Evolutionary conservation across 2,329 filamentous ascomycete genomes (phyloP), one percentile per base, ranked within the genome.

Genomic region (Ophiostoma sp.): DNA sequence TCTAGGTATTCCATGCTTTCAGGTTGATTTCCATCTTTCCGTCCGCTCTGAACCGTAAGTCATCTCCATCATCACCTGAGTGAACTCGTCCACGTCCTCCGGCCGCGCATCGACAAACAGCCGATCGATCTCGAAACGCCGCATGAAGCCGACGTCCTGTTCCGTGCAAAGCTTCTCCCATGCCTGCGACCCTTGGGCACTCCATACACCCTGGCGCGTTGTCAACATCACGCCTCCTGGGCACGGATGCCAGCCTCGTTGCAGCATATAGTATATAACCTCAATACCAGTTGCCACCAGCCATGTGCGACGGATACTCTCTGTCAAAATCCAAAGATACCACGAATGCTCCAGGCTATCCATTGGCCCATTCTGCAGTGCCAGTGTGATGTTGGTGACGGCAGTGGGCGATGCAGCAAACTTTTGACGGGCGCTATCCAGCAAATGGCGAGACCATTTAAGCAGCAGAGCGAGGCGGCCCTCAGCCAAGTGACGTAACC

Each of bases 401-500:
- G 52, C 52, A 27, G 52, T 13, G 52, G 52, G 52, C 10, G 52
- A 57, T 27, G 52, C 52, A 23, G 52, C 52, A 27, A 57, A 57
- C 52, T 27, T 27, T 13, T 57, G 52, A 7, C 52, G 52, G 27
- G 52, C 52, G 23, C 52, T 57, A 27, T 57, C n/a, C 10, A 57
- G 52, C n/a, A 57, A 11, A 27, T 57, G 52, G 11, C 23, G 52
- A 27, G 52, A 57, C 52, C 52, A 57, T n/a, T 57, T n/a, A 6
- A 57, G n/a, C 1, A 57, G 10, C 3, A 57, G 13, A 11, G n/a
- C 52, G 27, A 57, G 52, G 23, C 52, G 52, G 23, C 52, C 75
- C 70, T 79, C 82, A 35, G 81, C 80, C 4, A 79, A 75, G 44
- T 78, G 76, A 1, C 80, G 78, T 5, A 79, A 76, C 20, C 77